phyloP scores from a whole-genome alignment of 306 rosid species.

The Hylodesmum podocarpum region DNA sequence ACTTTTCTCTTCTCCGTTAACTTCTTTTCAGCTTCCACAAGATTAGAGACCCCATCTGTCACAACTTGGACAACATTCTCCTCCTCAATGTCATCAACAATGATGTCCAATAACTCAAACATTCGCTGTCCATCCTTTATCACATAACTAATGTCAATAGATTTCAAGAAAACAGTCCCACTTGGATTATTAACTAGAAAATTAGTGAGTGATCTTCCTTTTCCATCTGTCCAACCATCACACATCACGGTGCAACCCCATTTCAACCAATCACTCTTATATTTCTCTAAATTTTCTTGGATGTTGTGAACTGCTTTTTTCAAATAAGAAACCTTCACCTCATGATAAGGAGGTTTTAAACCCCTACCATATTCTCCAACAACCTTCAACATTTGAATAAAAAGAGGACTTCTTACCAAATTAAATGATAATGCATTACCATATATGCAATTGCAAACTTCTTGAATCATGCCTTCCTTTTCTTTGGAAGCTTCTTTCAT shows the following conservation, averaged over 20 bases:
- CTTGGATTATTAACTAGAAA: no score
- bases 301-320: no score
- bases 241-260: no score
- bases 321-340: neutral
- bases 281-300: no score
- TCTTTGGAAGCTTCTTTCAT: neutral
- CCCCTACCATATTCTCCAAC: neutral
- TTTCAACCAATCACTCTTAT: neutral
- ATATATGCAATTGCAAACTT: no score
- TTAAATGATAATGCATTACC: neutral
- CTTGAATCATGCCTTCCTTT: no score
- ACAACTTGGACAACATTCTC: neutral
- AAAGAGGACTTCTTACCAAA: neutral
- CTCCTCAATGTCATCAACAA: no score
- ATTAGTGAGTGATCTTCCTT: no score
- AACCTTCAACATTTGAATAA: neutral
- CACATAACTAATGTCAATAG: neutral
- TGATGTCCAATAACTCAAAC: no score
- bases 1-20: neutral
- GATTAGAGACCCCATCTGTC: neutral
- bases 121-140: neutral
- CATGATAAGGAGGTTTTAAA: neutral
- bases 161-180: no score
- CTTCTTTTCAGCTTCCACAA: neutral
- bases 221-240: no score